Conservation (phyloP, 805 yeast species). For the Candida adriatica region DNA sequence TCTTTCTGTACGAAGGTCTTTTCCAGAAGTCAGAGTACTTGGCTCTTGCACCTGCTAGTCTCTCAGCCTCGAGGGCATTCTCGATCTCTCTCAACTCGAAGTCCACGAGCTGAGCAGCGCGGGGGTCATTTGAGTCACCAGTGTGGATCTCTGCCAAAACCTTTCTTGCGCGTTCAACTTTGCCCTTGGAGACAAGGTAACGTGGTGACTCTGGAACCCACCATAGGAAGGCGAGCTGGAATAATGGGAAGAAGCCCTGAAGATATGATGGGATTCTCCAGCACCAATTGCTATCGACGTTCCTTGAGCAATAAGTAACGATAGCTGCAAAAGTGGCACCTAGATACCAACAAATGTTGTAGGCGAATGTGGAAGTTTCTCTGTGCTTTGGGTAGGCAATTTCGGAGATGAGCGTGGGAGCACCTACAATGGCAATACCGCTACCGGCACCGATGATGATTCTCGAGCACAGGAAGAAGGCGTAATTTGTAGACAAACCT, state of each 20-base stretch:
- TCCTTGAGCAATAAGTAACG: constrained; percentile 23
- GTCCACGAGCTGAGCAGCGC: constrained; percentile 22
- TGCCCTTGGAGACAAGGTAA: constrained; percentile 34
- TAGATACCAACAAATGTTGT: constrained; percentile 43
- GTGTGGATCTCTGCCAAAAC: constrained; percentile 34
- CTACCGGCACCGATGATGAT: constrained; percentile 37
- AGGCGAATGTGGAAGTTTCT: constrained; percentile 33
- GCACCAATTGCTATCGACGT: constrained; percentile 25
- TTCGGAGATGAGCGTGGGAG: constrained; percentile 45
- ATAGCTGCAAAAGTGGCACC: constrained; percentile 41
- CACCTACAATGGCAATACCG: constrained; percentile 33
- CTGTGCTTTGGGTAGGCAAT: constrained; percentile 41
- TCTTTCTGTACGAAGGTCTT: constrained; percentile 31
- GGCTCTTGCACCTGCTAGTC: constrained; percentile 22
- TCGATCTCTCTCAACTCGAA: constrained; percentile 34
- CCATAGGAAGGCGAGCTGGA: constrained; percentile 31
- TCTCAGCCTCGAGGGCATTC: constrained; percentile 35
- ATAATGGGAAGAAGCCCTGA: constrained; percentile 40
- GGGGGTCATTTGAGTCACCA: constrained; percentile 22
- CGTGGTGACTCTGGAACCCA: constrained; percentile 45
- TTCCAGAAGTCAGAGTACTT: constrained; percentile 30
- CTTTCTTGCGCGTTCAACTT: constrained; percentile 34
- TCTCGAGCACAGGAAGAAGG: constrained; percentile 24
- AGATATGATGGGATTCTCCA: constrained; percentile 50
- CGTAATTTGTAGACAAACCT: constrained; percentile 24